Base-by-base conservation (phyloP, 495 filamentous ascomycete genomes). In the Emericellopsis terricola region DNA sequence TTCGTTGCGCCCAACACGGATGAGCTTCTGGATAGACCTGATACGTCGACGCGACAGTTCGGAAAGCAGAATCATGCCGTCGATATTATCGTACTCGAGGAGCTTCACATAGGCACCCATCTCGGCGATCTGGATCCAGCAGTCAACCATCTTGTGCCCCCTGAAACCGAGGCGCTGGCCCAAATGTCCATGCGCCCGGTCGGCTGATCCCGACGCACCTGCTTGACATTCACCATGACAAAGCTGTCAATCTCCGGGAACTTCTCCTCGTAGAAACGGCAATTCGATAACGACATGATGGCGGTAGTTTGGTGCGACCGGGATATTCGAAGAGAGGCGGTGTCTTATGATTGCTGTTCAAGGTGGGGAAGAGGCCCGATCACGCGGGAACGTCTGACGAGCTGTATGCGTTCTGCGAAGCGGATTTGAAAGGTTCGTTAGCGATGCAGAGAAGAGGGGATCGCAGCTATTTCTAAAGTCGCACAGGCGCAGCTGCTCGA, bases 61-160 rank as follows among this genome's bases (percentile, higher is more conserved):
- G 45, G 80, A 89, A 41, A 97, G 78, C 31, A 97, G 67, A 42
- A 97, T 97, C 89, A 97, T 97, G 65, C 89, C 89, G 54, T 97
- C 89, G 57, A 97, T 97, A 62, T 94, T 92, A 56, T 96, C 89
- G 57, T 97, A 97, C 62, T 97, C 89, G 45, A 97, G 76, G 18
- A 97, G 75, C 63, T 97, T 97, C 50, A 97, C 89, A 53, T 97
- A 97, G 44, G 89, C 89, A 45, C 89, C 89, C 89, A 97, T 97
- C 55, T 97, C 89, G 53, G 89, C 89, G 53, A 97, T 97, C 83
- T 94, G 17, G 31, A 35, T 15, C 19, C 24, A 17, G 17, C 16
- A 47, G 27, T 39, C 14, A 32, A 11, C 2, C 16, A 29, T 6
- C 16, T 29, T 15, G 13, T 11, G 5, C 18, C 8, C 31, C 16